Evolutionary conservation across 2,329 filamentous ascomycete species (phyloP).

Genomic region (Aspergillus unguis): DNA sequence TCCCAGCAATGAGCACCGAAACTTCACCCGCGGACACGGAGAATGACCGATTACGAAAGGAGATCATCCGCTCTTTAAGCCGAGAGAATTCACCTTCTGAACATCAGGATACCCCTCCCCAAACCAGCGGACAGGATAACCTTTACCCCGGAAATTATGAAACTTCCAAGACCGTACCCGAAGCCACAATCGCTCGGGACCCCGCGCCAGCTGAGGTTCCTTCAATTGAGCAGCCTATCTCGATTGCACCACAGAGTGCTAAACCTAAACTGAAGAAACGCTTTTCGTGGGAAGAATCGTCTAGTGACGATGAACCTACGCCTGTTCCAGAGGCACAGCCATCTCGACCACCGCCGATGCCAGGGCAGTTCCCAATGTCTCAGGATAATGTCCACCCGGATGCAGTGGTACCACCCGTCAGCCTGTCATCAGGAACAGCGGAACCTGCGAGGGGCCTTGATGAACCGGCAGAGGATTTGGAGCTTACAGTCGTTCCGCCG

Average conservation of each 20-base stretch:
- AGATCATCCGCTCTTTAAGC: slow-evolving; percentile 49
- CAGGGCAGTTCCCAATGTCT: slow-evolving; percentile 22
- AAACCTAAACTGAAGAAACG: slow-evolving; percentile 34
- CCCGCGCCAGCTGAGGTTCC: slow-evolving; percentile 11
- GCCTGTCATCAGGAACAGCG: slow-evolving; percentile 9
- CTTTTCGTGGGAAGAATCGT: slow-evolving; percentile 45
- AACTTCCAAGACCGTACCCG: slow-evolving; percentile 34
- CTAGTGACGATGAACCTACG: slow-evolving; percentile 18
- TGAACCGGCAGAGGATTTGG: slow-evolving; percentile 25
- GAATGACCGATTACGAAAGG: slow-evolving; percentile 44
- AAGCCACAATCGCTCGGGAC: slow-evolving; percentile 18
- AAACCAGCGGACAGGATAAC: slow-evolving; percentile 25
- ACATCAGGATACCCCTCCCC: slow-evolving; percentile 23
- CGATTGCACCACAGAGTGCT: slow-evolving; percentile 10
- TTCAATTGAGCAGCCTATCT: background rate
- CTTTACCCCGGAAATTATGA: slow-evolving; percentile 38
- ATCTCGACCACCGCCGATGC: slow-evolving; percentile 15
- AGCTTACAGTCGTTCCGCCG: slow-evolving; percentile 32
- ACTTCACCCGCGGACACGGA: slow-evolving; percentile 39
- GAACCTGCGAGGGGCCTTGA: slow-evolving; percentile 1
- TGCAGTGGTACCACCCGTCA: slow-evolving; percentile 8
- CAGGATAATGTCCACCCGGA: slow-evolving; percentile 16
- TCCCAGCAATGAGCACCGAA: slow-evolving; percentile 33
- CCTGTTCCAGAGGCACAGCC: slow-evolving; percentile 16
- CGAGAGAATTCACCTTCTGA: slow-evolving; percentile 35